phyloP scores from a whole-genome alignment of 148 eudicot species.

The Nepenthes mirabilis region DNA sequence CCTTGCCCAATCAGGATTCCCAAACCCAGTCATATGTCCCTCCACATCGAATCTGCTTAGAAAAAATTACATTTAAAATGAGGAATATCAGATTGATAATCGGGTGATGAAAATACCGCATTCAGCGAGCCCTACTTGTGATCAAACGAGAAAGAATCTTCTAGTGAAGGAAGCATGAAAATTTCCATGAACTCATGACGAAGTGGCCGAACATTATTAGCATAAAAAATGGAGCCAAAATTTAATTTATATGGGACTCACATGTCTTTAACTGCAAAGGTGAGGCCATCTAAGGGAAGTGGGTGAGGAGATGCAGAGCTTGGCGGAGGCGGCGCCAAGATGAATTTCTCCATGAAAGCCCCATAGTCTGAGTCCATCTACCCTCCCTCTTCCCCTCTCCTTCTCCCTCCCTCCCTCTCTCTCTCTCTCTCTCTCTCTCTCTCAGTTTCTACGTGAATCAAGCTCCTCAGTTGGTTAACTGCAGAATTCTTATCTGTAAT shows the following conservation, averaged over 20 bases:
- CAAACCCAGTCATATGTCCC: conserved; percentile 63
- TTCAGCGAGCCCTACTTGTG: neutral
- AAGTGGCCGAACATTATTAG: neutral
- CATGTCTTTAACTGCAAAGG: conserved; percentile 90
- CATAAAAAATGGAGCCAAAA: neutral
- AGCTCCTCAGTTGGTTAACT: too few relatives aligned
- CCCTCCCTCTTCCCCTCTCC: conserved; percentile 13
- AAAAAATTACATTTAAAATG: conserved; percentile 1
- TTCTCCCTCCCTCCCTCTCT: neutral
- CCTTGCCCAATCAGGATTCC: conserved; percentile 70
- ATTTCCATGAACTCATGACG: neutral
- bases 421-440: too few relatives aligned
- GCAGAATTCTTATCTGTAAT: too few relatives aligned
- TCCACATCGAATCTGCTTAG: conserved; percentile 70
- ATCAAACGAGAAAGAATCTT: neutral
- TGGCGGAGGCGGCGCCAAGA: conserved; percentile 14
- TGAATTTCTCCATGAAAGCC: conserved; percentile 74
- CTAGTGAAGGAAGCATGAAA: neutral
- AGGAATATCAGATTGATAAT: too few relatives aligned
- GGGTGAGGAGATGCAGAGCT: conserved; percentile 17
- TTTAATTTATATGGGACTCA: conserved; percentile 17
- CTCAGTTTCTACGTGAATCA: neutral
- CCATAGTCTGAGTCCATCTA: conserved; percentile 33
- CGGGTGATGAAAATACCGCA: neutral
- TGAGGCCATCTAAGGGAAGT: conserved; percentile 64